Evolutionary conservation across 176 grass and related monocot genomes (phyloP), one percentile per base, ranked within the genome.

Genomic region (Ensete glaucum): DNA sequence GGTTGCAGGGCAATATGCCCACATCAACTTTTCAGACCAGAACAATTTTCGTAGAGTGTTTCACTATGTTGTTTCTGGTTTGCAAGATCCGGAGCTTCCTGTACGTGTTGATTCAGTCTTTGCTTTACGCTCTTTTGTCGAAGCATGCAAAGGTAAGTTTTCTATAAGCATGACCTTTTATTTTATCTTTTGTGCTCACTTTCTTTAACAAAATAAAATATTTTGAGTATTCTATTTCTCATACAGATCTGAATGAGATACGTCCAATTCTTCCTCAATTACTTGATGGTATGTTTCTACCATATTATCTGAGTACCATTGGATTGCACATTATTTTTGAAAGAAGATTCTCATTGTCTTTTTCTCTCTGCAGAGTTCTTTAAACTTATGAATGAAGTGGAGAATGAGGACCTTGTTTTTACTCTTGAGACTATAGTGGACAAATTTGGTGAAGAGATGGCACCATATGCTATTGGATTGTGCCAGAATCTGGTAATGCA

Each of bases 401-500:
- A 96, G 77, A 96, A 96, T 68, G 92, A 96, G 80, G 92, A 96
- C 49, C 92, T 96, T 83, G 92, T 96, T 17, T 96, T 96, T 60
- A 91, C 92, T 53, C 84, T 96, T 53, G 92, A 96, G 76, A 96
- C 92, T 16, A 91, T 96, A 53, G 92, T 96, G 67, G 92, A 96
- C 72, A 96, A 91, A 89, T 96, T 96, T 89, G 92, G 92, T 11
- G 92, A 96, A 91, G 92, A 96, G 84, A 96, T 96, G 92, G 92
- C 88, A 68, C 86, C 92, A 64, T 96, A 91, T 80, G 92, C 92
- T 59, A 63, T 96, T 73, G 92, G 92, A 23, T 81, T 96, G 70
- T 96, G 92, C 22, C 92, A 91, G 80, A 96, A 91, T 83, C 78
- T 96, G 89, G 92, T 96, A 70, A 69, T 78, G 11, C 49, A 9